Conservation (phyloP, 2,329 filamentous ascomycete species). For the Fusarium sororula region DNA sequence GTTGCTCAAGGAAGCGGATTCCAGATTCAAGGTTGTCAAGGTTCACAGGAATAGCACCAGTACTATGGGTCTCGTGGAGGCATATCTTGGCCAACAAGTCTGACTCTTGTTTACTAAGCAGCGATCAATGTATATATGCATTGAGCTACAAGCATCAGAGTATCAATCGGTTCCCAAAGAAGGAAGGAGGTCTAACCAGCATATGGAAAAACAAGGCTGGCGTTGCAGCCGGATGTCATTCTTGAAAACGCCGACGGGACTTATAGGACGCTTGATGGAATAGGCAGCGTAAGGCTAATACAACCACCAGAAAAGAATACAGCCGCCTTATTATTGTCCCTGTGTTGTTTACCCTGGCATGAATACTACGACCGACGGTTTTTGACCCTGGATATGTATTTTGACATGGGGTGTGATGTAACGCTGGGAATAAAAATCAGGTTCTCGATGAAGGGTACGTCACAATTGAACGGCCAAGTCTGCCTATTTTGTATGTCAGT, state of each 20-base stretch:
- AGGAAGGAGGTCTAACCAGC: fast-evolving
- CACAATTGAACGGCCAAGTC: no score
- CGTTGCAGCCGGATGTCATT: fast-evolving
- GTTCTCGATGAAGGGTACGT: no score
- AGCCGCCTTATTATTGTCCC: neutral
- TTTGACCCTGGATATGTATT: neutral
- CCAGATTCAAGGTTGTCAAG: neutral
- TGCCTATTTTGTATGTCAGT: no score
- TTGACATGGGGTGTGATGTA: neutral
- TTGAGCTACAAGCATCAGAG: fast-evolving
- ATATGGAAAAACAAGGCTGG: neutral
- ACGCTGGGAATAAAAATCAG: neutral
- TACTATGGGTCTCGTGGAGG: neutral
- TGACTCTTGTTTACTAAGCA: fast-evolving
- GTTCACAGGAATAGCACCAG: neutral
- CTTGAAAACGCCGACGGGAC: neutral
- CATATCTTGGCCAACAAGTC: neutral
- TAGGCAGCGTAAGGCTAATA: neutral
- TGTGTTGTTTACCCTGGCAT: neutral
- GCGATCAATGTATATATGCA: fast-evolving
- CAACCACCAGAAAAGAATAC: neutral
- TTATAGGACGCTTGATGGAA: no score
- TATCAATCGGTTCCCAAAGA: no score
- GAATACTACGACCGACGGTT: neutral
- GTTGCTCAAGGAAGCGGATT: neutral